Conservation (phyloP, 192 early-diverging fungal genomes). For the Diversispora eburnea region DNA sequence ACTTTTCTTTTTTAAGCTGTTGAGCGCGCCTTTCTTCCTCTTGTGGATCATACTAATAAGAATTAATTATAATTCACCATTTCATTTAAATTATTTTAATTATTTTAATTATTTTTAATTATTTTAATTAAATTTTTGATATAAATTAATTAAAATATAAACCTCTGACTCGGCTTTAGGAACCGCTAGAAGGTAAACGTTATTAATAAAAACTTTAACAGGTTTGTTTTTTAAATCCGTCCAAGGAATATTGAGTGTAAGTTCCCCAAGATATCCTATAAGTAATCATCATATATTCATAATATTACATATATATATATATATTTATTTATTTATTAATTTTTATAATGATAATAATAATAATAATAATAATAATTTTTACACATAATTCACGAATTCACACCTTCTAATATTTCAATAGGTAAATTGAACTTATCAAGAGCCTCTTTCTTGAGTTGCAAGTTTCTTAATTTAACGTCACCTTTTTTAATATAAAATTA, state of each 20-base stretch:
- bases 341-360: neutral
- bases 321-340: neutral
- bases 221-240: slow-evolving; percentile 93
- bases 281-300: too few species aligned
- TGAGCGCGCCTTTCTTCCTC: slow-evolving; percentile 75
- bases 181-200: slow-evolving; percentile 83
- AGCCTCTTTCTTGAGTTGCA: slow-evolving; percentile 83
- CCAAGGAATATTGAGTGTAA: slow-evolving; percentile 95
- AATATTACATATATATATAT: too few species aligned
- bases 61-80: neutral
- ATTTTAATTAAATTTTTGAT: too few species aligned
- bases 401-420: slow-evolving; percentile 85
- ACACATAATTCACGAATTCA: slow-evolving; percentile 15
- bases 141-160: too few species aligned
- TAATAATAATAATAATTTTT: neutral
- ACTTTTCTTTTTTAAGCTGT: slow-evolving; percentile 75
- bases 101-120: too few species aligned
- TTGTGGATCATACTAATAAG: slow-evolving; percentile 71
- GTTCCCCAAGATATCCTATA: slow-evolving; percentile 85
- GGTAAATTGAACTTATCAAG: slow-evolving; percentile 93
- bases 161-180: slow-evolving; percentile 72
- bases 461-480: slow-evolving; percentile 92
- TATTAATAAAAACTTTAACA: slow-evolving; percentile 81
- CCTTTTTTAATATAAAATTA: slow-evolving; percentile 55
- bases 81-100: too few species aligned